Percentiles rank a stretch among this genome's conserved stretches.
phyloP scores from a whole-genome alignment of 768 basidiomycete species.

The Trametes maxima region DNA sequence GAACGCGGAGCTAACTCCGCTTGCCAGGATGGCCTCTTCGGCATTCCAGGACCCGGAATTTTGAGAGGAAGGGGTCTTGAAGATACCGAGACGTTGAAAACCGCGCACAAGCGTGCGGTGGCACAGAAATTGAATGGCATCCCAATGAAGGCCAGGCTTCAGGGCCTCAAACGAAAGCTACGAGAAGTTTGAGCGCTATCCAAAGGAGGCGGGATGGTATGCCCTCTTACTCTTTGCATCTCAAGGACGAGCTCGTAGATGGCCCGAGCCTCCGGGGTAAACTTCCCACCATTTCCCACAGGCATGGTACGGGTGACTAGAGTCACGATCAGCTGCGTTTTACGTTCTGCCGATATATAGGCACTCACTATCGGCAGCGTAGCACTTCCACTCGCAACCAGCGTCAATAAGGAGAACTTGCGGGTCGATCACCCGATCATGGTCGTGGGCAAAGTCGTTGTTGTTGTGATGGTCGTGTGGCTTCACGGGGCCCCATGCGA shows the following conservation, averaged over 20 bases:
- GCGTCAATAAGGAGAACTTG: conserved; percentile 92
- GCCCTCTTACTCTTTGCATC: conserved; percentile 77
- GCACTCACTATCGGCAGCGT: conserved; percentile 61
- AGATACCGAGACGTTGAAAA: conserved; percentile 84
- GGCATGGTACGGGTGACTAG: conserved; percentile 75
- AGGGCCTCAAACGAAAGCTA: conserved; percentile 71
- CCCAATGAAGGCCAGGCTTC: conserved; percentile 87
- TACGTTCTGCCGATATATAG: conserved; percentile 9
- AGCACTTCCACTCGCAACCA: conserved; percentile 84
- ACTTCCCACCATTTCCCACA: conserved; percentile 92
- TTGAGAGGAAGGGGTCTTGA: conserved; percentile 57
- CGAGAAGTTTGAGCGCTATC: not conserved
- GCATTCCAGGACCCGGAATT: conserved; percentile 59
- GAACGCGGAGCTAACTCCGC: conserved; percentile 82
- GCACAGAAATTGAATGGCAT: conserved; percentile 79
- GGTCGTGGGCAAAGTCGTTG: conserved; percentile 45
- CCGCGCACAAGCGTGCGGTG: conserved; percentile 82
- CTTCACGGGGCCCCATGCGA: conserved; percentile 79
- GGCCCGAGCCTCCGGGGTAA: conserved; percentile 74
- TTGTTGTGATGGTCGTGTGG: conserved; percentile 57
- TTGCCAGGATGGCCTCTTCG: conserved; percentile 69
- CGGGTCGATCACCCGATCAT: conserved; percentile 48
- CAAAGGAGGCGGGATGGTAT: not conserved
- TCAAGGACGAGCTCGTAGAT: conserved; percentile 87
- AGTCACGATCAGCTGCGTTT: not conserved